A percentile compares a stretch with the other conserved stretches of the same genome.
Evolutionary conservation across 345 rosid genomes (phyloP).

Genomic region (Populus davidiana): DNA sequence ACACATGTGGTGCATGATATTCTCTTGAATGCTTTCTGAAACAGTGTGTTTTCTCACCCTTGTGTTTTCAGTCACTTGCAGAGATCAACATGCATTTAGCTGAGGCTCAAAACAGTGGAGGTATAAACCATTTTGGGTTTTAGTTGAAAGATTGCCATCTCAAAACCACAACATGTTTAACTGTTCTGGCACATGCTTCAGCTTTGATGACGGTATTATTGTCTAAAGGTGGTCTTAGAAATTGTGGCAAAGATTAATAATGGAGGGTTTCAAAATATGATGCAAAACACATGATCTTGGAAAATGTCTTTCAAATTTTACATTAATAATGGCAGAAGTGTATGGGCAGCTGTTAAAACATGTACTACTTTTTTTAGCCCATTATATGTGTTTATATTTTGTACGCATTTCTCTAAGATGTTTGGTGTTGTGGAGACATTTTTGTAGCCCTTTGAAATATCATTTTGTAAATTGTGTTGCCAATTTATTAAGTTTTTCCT

Average conservation of each 20-base stretch:
- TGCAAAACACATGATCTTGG: background rate
- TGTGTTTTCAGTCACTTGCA: constrained; percentile 72
- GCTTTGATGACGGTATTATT: background rate
- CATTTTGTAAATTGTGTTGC: background rate
- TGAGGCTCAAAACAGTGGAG: constrained; percentile 87
- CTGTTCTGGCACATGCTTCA: background rate
- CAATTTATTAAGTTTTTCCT: background rate
- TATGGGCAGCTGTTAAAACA: background rate
- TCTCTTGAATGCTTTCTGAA: constrained; percentile 26
- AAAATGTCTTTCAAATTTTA: background rate
- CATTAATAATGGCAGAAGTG: background rate
- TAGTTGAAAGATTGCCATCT: constrained; percentile 10
- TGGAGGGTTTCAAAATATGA: background rate
- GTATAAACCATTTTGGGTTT: constrained; percentile 34
- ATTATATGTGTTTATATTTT: background rate
- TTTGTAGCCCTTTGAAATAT: background rate
- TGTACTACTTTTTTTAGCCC: background rate
- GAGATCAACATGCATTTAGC: constrained; percentile 75
- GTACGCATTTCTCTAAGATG: background rate
- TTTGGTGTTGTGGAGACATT: background rate
- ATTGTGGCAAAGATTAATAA: background rate
- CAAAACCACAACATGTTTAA: background rate
- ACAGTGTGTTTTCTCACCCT: constrained; percentile 26
- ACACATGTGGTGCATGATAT: background rate
- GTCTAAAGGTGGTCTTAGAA: background rate